Percentiles rank a stretch among this genome's conserved stretches.
Conservation (phyloP, 768 basidiomycete species). For the Trametes maxima region DNA sequence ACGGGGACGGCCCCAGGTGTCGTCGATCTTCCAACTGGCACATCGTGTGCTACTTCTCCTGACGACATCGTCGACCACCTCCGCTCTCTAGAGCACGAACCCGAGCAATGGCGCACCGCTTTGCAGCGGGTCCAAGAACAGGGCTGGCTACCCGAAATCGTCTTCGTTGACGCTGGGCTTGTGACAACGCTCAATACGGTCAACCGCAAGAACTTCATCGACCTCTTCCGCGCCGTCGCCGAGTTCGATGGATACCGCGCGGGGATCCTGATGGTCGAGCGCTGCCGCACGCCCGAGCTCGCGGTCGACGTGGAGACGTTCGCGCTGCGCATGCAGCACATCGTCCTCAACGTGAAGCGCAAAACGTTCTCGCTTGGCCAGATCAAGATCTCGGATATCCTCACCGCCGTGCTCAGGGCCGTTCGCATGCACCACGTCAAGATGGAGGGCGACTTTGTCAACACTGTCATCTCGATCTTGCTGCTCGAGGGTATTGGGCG, state of each 20-base stretch:
- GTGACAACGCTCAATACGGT: slow-evolving; percentile 81
- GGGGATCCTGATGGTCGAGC: slow-evolving; percentile 94
- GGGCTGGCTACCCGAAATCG: slow-evolving; percentile 91
- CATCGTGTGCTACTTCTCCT: slow-evolving; percentile 6
- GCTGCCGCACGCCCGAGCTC: slow-evolving; percentile 88
- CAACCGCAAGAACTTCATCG: slow-evolving; percentile 94
- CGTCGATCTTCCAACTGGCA: not conserved
- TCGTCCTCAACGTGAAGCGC: slow-evolving; percentile 90
- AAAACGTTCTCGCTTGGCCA: slow-evolving; percentile 98
- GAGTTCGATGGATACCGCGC: slow-evolving; percentile 97
- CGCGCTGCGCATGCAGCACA: slow-evolving; percentile 96
- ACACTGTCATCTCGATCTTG: slow-evolving; percentile 94
- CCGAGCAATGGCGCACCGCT: slow-evolving; percentile 69
- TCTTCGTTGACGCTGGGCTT: slow-evolving; percentile 96
- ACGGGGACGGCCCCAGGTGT: not conserved
- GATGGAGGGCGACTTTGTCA: slow-evolving; percentile 98
- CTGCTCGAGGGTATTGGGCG: slow-evolving; percentile 95
- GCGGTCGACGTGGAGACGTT: slow-evolving; percentile 93
- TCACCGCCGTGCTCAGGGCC: slow-evolving; percentile 83
- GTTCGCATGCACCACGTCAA: slow-evolving; percentile 94
- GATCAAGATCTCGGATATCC: slow-evolving; percentile 92
- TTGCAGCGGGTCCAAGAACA: slow-evolving; percentile 59
- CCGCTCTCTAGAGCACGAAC: slow-evolving; percentile 56
- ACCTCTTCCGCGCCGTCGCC: slow-evolving; percentile 94
- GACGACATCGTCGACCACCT: slow-evolving; percentile 71